Evolutionary conservation across 306 rosid genomes (phyloP).

Genomic region (Pterocarpus santalinus): DNA sequence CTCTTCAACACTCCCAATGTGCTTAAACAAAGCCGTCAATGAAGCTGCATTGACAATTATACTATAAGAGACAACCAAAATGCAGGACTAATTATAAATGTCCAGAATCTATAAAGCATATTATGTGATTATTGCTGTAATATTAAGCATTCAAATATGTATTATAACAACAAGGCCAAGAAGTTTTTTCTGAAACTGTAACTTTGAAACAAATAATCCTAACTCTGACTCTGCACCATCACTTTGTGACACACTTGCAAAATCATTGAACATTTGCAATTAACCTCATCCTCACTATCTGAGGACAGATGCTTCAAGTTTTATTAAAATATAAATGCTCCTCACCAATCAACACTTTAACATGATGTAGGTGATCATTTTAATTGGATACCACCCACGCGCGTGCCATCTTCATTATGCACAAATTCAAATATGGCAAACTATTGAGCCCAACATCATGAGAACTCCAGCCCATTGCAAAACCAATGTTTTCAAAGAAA

Average conservation of each 20-base stretch:
- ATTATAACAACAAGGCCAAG: neutral
- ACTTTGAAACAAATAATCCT: constrained; percentile 5
- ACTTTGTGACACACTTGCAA: constrained; percentile 13
- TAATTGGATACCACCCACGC: constrained; percentile 17
- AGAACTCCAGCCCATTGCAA: constrained; percentile 31
- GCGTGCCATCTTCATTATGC: neutral
- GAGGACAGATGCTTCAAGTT: constrained; percentile 24
- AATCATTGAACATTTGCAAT: constrained; percentile 32
- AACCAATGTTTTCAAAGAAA: constrained; percentile 27
- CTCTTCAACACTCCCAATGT: constrained; percentile 83
- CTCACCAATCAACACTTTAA: constrained; percentile 20
- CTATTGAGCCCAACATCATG: constrained; percentile 19
- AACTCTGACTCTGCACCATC: constrained; percentile 17
- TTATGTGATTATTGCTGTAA: constrained; percentile 6
- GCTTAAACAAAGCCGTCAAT: constrained; percentile 94
- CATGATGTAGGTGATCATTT: constrained; percentile 25
- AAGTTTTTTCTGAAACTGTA: neutral
- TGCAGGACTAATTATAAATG: constrained; percentile 15
- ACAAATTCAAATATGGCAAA: constrained; percentile 15
- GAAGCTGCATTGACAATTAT: constrained; percentile 75
- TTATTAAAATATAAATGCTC: constrained; percentile 24
- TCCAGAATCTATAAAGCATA: constrained; percentile 17
- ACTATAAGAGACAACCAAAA: constrained; percentile 42
- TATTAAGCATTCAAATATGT: neutral
- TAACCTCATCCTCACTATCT: constrained; percentile 26